Base-by-base conservation (phyloP, 2,329 filamentous ascomycete genomes). In the Sphaerulina vaccinii region DNA sequence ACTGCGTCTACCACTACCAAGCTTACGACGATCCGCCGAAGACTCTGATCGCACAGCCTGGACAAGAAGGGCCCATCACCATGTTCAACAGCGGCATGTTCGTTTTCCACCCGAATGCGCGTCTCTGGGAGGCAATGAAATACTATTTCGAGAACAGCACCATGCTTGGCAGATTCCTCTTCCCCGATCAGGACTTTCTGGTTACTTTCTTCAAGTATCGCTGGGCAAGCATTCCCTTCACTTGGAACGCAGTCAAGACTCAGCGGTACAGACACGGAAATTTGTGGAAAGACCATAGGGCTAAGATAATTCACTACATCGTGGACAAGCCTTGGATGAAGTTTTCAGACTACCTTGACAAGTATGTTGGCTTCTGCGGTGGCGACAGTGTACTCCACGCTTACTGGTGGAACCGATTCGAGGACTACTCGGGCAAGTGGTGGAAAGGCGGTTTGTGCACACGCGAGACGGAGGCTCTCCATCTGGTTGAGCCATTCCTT, bases 21-120 rank as follows among this genome's bases (percentile, higher is more conserved):
- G n/a, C n/a, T n/a, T n/a, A n/a, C n/a, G 67, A 2, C 62, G 74
- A 3, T 60, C 54, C 1, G 67, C 73, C 45, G 68, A 70, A 0
- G 42, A 61, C 1, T 66, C 69, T 8, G 60, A 72, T 3, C 9
- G 78, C 76, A 0, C 69, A 78, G 35, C 68, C 65, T 0, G 18
- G 23, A 22, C 23, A 44, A 15, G 18, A 18, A 29, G 29, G 41
- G 23, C 24, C 41, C 16, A 24, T 29, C 23, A 29, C 41, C 24
- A 67, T 79, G 1, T 70, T 81, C 46, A 81, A 81, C 58, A 73
- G 73, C 1, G 77, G 78, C 2, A 73, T 78, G 43, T 79, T 81
- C 51, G 48, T 81, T 0, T 80, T 80, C 51, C 64, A 71, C 2
- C 77, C 79, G 0, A 70, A 66, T 0, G 41, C 62, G 13, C 43